Base-by-base conservation (phyloP, 1,284 basidiomycete genomes). In the Moesziomyces parantarcticus region DNA sequence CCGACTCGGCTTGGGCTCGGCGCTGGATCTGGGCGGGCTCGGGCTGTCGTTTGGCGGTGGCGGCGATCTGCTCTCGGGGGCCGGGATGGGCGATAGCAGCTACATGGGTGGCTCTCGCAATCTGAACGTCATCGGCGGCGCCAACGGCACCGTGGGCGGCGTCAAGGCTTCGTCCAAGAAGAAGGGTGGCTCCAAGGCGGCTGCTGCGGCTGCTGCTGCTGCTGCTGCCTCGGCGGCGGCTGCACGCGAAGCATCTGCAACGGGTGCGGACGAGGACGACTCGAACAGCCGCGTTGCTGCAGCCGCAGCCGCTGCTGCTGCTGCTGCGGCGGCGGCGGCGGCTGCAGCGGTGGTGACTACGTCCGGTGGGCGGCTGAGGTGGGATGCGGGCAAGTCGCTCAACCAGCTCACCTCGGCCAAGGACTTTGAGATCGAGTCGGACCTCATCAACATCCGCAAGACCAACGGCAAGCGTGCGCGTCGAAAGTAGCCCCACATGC, bases 391-490 rank as follows among this genome's bases (percentile, higher is more conserved):
- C 41, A 81, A 81, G 62, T 78, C 75, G 45, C 69, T 83, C 29
- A 65, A 69, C 49, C 79, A 81, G 66, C 70, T 83, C 2, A 81
- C 79, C n/a, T 55, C 71, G 18, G 82, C 82, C 39, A 77, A 78
- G 58, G 82, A 83, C 71, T 77, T 79, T 58, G 82, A 83, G 65
- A 67, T 82, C 22, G 82, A 83, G 65, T 75, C 76, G 46, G 82
- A 83, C 59, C 67, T 83, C 54, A 81, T 83, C 64, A 76, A 79
- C 43, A 81, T 83, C 39, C 75, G 80, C 58, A 81, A 83, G 66
- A 77, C 70, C 41, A 80, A 78, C 45, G 61, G 65, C 45, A 84
- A 85, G 67, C 73, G 83, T 50, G 70, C 70, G n/a, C 57, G 70
- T 32, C 70, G 70, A 61, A 73, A 73, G 65, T 73, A 44, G 46